phyloP scores from a whole-genome alignment of 225 moss, liverwort and hornwort species.

The Pseudoscleropodium purum region DNA sequence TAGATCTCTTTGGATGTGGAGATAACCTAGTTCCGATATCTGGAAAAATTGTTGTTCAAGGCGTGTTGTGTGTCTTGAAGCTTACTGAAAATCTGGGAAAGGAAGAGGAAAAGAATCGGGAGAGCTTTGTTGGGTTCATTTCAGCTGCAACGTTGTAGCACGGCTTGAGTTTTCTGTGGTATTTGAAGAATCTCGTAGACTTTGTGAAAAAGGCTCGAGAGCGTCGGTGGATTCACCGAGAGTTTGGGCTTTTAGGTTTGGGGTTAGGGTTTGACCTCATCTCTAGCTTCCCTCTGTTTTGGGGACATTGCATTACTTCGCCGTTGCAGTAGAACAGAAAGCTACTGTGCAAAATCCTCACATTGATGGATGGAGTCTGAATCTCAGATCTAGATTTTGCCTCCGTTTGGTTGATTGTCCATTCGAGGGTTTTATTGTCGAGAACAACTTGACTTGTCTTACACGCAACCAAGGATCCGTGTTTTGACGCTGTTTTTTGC shows the following conservation, averaged over 20 bases:
- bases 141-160: background rate
- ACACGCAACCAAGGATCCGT: background rate
- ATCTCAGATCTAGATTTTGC: conserved; percentile 2
- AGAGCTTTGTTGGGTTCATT: background rate
- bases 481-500: background rate
- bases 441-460: background rate
- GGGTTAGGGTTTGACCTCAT: conserved; percentile 1
- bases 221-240: background rate
- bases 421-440: background rate
- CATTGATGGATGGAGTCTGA: background rate
- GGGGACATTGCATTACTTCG: background rate
- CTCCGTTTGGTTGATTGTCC: background rate
- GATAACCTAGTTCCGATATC: background rate
- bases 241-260: background rate
- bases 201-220: background rate
- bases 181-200: background rate
- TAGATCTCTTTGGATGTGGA: background rate
- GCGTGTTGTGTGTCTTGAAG: background rate
- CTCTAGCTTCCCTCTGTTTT: background rate
- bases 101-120: background rate
- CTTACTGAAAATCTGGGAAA: background rate
- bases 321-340: background rate
- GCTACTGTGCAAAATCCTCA: background rate
- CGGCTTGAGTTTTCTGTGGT: background rate
- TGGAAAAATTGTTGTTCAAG: background rate